Percentiles rank a stretch among this genome's conserved stretches.
Evolutionary conservation across 495 filamentous ascomycete genomes (phyloP).

Genomic region (Margaritispora aquatica): DNA sequence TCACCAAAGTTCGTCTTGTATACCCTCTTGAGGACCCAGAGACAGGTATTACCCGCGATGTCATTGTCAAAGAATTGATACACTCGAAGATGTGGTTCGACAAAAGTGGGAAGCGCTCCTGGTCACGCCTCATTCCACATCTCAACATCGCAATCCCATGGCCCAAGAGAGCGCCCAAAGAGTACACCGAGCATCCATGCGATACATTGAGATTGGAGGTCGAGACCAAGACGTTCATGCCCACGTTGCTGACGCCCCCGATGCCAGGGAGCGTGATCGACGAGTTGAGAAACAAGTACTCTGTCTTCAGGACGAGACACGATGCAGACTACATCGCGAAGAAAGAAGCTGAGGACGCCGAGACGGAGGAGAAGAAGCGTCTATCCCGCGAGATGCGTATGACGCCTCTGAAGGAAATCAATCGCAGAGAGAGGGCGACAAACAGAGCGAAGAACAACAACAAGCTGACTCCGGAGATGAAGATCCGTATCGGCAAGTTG

Average conservation of each 20-base stretch:
- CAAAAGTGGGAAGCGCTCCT: conserved; percentile 34
- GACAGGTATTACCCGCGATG: conserved; percentile 58
- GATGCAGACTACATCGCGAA: conserved; percentile 57
- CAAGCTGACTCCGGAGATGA: conserved; percentile 48
- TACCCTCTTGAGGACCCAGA: conserved; percentile 58
- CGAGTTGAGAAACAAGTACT: conserved; percentile 83
- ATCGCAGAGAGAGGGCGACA: conserved; percentile 31
- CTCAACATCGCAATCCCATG: conserved; percentile 66
- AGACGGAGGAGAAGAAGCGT: conserved; percentile 44
- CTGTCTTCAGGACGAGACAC: conserved; percentile 75
- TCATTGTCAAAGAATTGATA: conserved; percentile 64
- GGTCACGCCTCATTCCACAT: conserved; percentile 50
- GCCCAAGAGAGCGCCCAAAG: conserved; percentile 46
- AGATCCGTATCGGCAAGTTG: conserved; percentile 59
- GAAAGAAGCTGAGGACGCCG: conserved; percentile 56
- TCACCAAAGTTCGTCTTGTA: conserved; percentile 73
- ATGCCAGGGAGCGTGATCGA: conserved; percentile 75
- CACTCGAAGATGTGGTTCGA: conserved; percentile 34
- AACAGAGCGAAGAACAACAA: conserved; percentile 32
- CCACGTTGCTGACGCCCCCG: conserved; percentile 67
- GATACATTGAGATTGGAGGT: conserved; percentile 76
- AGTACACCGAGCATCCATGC: conserved; percentile 44
- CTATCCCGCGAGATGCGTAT: conserved; percentile 26
- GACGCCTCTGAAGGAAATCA: conserved; percentile 36
- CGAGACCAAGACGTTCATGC: conserved; percentile 67